Evolutionary conservation across 495 filamentous ascomycete genomes (phyloP).

Genomic region (Bacidia rubella): DNA sequence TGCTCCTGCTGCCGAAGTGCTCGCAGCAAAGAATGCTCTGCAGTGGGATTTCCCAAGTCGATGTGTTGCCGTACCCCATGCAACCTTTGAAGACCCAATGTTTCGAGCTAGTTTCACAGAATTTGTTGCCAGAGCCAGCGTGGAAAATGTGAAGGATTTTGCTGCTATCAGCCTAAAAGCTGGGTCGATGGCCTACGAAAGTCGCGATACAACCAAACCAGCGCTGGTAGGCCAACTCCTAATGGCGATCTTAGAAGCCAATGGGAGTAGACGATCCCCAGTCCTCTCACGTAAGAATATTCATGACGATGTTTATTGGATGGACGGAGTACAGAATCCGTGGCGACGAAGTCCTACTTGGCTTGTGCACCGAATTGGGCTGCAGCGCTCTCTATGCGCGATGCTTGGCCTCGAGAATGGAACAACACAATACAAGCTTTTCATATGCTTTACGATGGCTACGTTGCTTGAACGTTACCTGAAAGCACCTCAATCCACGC

Average conservation of each 20-base stretch:
- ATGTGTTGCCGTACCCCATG: conserved; percentile 27
- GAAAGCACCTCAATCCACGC: not conserved
- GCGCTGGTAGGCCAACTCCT: conserved; percentile 40
- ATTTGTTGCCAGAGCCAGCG: conserved; percentile 46
- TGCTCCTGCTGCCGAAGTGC: conserved; percentile 31
- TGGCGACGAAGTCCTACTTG: conserved; percentile 46
- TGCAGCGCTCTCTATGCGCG: conserved; percentile 34
- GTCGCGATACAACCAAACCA: conserved; percentile 41
- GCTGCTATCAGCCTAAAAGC: conserved; percentile 38
- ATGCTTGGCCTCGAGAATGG: conserved; percentile 33
- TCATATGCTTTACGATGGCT: conserved; percentile 27
- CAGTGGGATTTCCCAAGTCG: conserved; percentile 34
- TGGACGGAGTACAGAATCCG: conserved; percentile 28
- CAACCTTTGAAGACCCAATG: conserved; percentile 23
- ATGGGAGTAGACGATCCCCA: conserved; percentile 25
- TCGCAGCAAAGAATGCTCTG: conserved; percentile 29
- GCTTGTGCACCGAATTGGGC: conserved; percentile 44
- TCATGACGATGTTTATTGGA: conserved; percentile 42
- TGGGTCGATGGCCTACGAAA: conserved; percentile 30
- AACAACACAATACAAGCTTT: conserved; percentile 42
- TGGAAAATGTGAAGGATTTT: conserved; percentile 40
- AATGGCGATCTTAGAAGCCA: conserved; percentile 41
- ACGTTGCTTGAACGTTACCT: not conserved
- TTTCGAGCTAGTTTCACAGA: conserved; percentile 37
- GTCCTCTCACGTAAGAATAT: conserved; percentile 39